These are phyloP conservation scores for Vitis vinifera DNA, from an alignment of 164 flowering plant species.

Conservation along the genomic window ASM3070453v1 NC_081815.1:967501-968000, in stretches of 20 bases:
- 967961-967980: slow-evolving; percentile 77
- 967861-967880: slow-evolving; percentile 65
- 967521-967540: no score
- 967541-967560: slow-evolving; percentile 32
- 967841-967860: slow-evolving; percentile 39
- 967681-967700: slow-evolving; percentile 55
- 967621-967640: slow-evolving; percentile 49
- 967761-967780: slow-evolving; percentile 38
- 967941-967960: slow-evolving; percentile 58
- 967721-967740: slow-evolving; percentile 58
- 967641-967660: slow-evolving; percentile 52
- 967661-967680: slow-evolving; percentile 64
- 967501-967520: no score
- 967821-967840: slow-evolving; percentile 55
- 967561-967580: slow-evolving; percentile 73
- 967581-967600: slow-evolving; percentile 56
- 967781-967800: slow-evolving; percentile 43
- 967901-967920: slow-evolving; percentile 70
- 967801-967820: slow-evolving; percentile 41
- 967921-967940: slow-evolving; percentile 79
- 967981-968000: slow-evolving; percentile 71
- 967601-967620: slow-evolving; percentile 53
- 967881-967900: slow-evolving; percentile 67
- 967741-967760: slow-evolving; percentile 65
- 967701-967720: slow-evolving; percentile 31